Evolutionary conservation across 176 grass and related monocot species (phyloP), one percentile per base, ranked within the genome.

Genomic region (Phoenix roebelenii): DNA sequence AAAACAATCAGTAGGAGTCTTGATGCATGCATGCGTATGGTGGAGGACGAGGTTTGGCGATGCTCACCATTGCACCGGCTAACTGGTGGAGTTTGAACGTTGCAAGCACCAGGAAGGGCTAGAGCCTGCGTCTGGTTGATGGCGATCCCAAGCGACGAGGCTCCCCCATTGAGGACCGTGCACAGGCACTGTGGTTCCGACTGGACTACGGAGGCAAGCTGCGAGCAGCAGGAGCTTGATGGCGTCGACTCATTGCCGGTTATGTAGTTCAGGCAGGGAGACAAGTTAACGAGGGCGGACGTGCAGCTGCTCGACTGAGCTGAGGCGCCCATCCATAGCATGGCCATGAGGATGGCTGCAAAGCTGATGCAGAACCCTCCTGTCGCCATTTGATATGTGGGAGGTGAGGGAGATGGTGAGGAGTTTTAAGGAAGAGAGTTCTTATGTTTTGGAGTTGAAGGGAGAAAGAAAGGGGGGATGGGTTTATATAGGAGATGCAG

Each of bases 211-310:
- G 24, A 50, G 0, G 24, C 59, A 7, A 97, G 81, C 78, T 85
- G 75, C 4, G 81, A 4, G 78, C 92, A 97, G 72, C 87, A 97
- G 2, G 83, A 61, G 5, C 63, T 29, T 18, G 92, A 72, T 20
- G 78, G 72, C 35, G 59, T 10, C 24, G 84, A 75, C 69, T 69
- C 81, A 48, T 91, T 91, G 3, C 87, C 87, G 3, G 72, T 72
- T 69, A 97, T 82, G 83, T 85, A 97, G 72, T 68, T 73, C 3
- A 97, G 72, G 87, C 92, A 91, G 28, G 87, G 84, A 5, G 81
- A 85, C 69, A 97, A 50, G 87, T 70, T 58, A 35, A 88, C 59
- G 22, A 88, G 61, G 25, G 74, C 79, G 25, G 71, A 20, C 28
- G 83, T 82, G 69, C 92, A 91, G 61, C 15, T 67, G 72, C 54